These are phyloP conservation scores for Coemansia sp. DNA, from an alignment of 192 early-diverging fungal species.

Conservation along the genomic window DNA sequence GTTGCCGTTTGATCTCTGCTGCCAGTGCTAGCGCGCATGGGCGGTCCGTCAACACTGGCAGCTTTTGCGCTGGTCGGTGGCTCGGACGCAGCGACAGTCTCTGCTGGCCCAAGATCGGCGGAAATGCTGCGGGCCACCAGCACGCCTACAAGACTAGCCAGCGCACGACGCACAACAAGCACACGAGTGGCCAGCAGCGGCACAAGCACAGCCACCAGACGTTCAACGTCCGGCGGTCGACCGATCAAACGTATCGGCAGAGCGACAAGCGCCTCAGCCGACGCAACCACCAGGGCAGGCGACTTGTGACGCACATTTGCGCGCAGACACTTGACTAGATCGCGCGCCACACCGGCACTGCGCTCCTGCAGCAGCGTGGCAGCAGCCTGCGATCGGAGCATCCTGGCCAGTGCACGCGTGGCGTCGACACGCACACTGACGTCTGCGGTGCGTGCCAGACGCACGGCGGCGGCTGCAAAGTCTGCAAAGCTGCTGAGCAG, in stretches of 20 bases:
- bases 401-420: conserved; percentile 58
- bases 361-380: conserved; percentile 66
- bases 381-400: conserved; percentile 66
- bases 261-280: conserved; percentile 22
- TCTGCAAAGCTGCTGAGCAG: conserved; percentile 52
- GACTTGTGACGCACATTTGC: conserved; percentile 69
- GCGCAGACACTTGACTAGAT: conserved; percentile 65
- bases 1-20: not conserved
- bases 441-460: conserved; percentile 10
- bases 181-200: conserved; percentile 23
- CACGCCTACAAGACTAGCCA: conserved; percentile 30
- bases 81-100: not conserved
- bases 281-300: conserved; percentile 37
- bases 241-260: conserved; percentile 18
- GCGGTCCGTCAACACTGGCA: not conserved
- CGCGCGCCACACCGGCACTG: conserved; percentile 55
- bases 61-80: not conserved
- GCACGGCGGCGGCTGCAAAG: conserved; percentile 21
- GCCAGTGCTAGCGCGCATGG: not conserved
- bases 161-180: conserved; percentile 29
- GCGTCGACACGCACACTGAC: conserved; percentile 68
- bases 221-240: conserved; percentile 12
- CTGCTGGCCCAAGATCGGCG: not conserved
- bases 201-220: conserved; percentile 13
- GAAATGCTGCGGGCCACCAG: not conserved